phyloP scores from a whole-genome alignment of 495 filamentous ascomycete species.

The Xylaria grammica region DNA sequence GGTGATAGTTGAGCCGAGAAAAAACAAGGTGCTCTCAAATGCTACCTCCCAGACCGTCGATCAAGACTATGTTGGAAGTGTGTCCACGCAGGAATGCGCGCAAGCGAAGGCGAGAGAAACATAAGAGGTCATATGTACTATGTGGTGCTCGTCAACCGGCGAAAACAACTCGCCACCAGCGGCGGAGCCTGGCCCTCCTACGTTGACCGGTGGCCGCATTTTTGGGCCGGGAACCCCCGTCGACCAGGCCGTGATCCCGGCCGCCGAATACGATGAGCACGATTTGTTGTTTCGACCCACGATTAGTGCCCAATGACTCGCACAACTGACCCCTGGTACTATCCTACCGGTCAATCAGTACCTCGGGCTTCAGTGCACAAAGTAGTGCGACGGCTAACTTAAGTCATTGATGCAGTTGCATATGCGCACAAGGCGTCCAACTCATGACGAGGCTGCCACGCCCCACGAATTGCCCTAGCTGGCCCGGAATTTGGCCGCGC shows the following conservation, averaged over 20 bases:
- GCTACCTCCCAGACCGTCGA: neutral
- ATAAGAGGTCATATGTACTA: slow-evolving; percentile 5
- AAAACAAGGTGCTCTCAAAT: neutral
- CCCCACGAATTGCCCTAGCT: slow-evolving; percentile 10
- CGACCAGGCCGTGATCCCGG: slow-evolving; percentile 18
- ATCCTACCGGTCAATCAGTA: slow-evolving; percentile 16
- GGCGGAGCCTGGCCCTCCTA: slow-evolving; percentile 17
- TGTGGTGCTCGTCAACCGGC: slow-evolving; percentile 7
- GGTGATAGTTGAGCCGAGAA: neutral
- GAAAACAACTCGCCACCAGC: neutral
- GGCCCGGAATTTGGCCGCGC: slow-evolving; percentile 4
- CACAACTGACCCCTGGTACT: neutral
- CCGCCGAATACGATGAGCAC: slow-evolving; percentile 18
- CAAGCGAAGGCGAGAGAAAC: neutral
- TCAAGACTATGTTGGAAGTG: slow-evolving; percentile 3
- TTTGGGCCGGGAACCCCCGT: slow-evolving; percentile 20
- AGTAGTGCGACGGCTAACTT: slow-evolving; percentile 16
- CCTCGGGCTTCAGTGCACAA: slow-evolving; percentile 23
- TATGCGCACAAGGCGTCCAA: slow-evolving; percentile 17
- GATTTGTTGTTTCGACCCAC: slow-evolving; percentile 21
- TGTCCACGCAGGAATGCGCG: slow-evolving; percentile 7
- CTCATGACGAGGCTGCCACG: slow-evolving; percentile 19
- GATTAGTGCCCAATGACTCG: slow-evolving; percentile 26
- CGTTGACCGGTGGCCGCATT: slow-evolving; percentile 24
- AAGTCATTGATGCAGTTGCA: slow-evolving; percentile 15